Evolutionary conservation across 2,329 filamentous ascomycete species (phyloP), one percentile per base, ranked within the genome.

Genomic region (Aspergillus ochraceus): DNA sequence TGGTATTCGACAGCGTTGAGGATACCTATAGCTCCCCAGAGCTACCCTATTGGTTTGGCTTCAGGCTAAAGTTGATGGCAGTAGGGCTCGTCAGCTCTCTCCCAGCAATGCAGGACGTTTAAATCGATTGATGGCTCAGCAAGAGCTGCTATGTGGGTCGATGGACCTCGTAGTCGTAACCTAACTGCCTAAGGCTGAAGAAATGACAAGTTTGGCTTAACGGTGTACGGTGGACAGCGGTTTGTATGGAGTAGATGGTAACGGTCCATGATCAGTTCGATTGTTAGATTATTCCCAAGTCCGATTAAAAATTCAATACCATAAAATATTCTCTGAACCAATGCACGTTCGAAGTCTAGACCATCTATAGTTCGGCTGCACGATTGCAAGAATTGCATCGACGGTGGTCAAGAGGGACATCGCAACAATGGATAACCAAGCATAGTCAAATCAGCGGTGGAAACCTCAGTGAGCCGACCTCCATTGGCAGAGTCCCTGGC

Each of bases 71-170:
- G 32, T 36, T 36, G 32, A 36, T 14, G 32, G 11, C 11, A 14
- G 10, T 36, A 36, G 26, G 26, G 26, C 32, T 36, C 32, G 32
- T 14, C 32, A 5, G 12, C 32, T 36, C 6, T 42, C 2, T 42
- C n/a, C 17, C 17, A 42, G 5, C 36, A 42, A 14, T 47, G 19
- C 45, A 22, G 45, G 12, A 5, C 45, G 20, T 11, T 17, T 42
- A 6, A 42, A 42, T 42, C 36, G 17, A 42, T 42, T 42, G 36
- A 42, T n/a, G 17, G 36, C 17, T n/a, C 36, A 42, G 36, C 5
- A 19, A 47, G 6, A 57, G 45, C 19, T 55, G 17, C n/a, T 42
- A 46, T 39, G 42, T 53, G 49, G 54, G 32, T 42, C 54, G 42
- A 30, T 36, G 12, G 47, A n/a, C 50, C 4, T 56, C 22, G 22